Base-by-base conservation (phyloP, 1,284 basidiomycete species). In the Stereum hirsutum region DNA sequence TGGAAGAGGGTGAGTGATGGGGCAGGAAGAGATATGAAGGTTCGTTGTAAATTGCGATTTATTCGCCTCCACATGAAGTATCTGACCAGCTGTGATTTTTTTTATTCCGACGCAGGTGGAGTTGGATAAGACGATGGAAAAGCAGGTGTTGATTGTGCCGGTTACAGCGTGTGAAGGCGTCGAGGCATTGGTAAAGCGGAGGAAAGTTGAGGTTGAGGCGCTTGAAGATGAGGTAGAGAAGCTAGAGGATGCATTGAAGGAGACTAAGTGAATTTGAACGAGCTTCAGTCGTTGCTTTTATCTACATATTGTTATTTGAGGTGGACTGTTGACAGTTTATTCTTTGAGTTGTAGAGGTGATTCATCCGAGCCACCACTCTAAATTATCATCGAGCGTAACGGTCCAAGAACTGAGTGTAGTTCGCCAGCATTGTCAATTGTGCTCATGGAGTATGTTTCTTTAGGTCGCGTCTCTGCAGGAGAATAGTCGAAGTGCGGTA, bases 21-120 rank as follows among this genome's bases (percentile, higher is more conserved):
- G 7, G 62, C 89, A 40, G 73, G 76, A 49, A 70, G 83, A 39
- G 89, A 93, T 64, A 59, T 91, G 14, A 67, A 73, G 64, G 87
- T 84, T 53, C 39, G 70, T 60, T 34, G 6, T 33, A 5, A 28
- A 36, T 26, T 3, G 6, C 5, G n/a, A 5, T 24, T 26, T 37
- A 14, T 8, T 15, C 17, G 10, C 15, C 15, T 17, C 24, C 4
- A 24, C 15, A 11, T 36, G 14, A 17, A 17, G 30, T 15, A 4
- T 35, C n/a, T 11, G 6, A 5, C n/a, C n/a, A n/a, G n/a, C n/a
- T n/a, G n/a, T 30, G 8, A 19, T 32, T 35, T 40, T 24, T 3
- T 26, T 5, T 11, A 21, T 19, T 24, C 12, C 20, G 12, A 21
- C 21, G 17, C 42, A 83, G 82, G 54, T 49, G 10, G 68, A 65